phyloP scores from a whole-genome alignment of 345 rosid genomes.

The Eucalyptus sp. region DNA sequence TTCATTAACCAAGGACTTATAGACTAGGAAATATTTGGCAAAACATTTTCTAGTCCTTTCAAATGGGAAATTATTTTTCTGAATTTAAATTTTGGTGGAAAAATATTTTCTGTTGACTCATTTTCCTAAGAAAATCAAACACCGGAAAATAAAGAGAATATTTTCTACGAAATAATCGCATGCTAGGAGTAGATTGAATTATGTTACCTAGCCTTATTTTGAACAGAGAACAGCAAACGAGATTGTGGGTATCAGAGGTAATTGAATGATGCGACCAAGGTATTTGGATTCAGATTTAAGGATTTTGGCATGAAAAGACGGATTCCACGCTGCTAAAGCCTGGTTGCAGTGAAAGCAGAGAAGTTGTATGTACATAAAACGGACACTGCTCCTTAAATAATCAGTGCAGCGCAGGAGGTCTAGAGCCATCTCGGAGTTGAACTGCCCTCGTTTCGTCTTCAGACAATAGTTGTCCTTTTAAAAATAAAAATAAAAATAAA shows the following conservation, averaged over 20 bases:
- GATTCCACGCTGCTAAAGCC: background rate
- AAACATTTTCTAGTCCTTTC: no score
- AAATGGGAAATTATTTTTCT: no score
- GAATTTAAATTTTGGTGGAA: rapidly evolving
- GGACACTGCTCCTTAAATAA: background rate
- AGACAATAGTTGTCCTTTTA: background rate
- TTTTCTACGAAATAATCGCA: no score
- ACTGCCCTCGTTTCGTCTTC: background rate
- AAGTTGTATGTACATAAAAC: background rate
- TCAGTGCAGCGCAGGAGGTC: background rate
- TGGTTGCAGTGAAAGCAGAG: background rate
- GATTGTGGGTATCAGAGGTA: background rate
- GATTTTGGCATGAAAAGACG: background rate
- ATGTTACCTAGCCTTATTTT: background rate
- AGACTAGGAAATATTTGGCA: no score
- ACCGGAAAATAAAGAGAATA: rapidly evolving
- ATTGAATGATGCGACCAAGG: background rate
- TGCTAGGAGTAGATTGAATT: background rate
- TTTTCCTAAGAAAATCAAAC: no score
- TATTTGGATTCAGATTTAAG: background rate
- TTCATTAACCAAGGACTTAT: no score
- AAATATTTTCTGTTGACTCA: rapidly evolving
- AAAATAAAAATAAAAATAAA: rapidly evolving
- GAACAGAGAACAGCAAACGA: background rate
- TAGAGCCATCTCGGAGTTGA: background rate